These are phyloP conservation scores for Suillus luteus DNA, from an alignment of 768 basidiomycete species.

Conservation along the genomic window DNA sequence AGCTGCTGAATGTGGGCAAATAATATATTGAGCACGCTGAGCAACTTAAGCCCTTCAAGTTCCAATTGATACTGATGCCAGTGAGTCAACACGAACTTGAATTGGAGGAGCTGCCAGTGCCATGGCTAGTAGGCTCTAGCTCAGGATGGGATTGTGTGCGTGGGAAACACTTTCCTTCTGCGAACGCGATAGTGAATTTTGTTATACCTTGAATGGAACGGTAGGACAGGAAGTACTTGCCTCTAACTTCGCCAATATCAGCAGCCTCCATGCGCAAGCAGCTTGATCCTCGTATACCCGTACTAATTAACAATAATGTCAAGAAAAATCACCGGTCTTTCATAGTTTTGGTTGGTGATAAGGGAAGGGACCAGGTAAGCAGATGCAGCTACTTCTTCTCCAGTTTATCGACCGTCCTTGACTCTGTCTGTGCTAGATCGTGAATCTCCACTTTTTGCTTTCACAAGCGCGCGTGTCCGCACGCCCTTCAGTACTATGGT, in stretches of 20 bases:
- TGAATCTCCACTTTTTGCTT: conserved; percentile 93
- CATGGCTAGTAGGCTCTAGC: too few relatives aligned
- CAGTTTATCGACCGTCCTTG: background rate
- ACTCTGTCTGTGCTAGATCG: conserved; percentile 52
- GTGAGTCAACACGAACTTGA: background rate
- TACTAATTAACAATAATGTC: conserved; percentile 91
- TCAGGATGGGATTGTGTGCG: background rate
- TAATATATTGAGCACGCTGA: background rate
- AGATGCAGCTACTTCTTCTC: background rate
- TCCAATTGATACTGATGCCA: background rate
- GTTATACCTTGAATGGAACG: background rate
- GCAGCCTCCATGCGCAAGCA: conserved; percentile 69
- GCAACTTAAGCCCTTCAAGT: too few relatives aligned
- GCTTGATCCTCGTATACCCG: conserved; percentile 90
- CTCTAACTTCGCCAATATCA: background rate
- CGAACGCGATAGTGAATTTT: background rate
- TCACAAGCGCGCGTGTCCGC: conserved; percentile 90
- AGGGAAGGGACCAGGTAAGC: conserved; percentile 83
- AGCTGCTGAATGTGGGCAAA: background rate
- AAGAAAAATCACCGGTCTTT: conserved; percentile 92
- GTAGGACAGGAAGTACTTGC: background rate
- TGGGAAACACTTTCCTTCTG: background rate
- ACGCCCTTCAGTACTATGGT: conserved; percentile 93
- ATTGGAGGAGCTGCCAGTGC: background rate
- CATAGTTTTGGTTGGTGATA: conserved; percentile 95